Base-by-base conservation (phyloP, 768 basidiomycete genomes). In the Astraeus odoratus region DNA sequence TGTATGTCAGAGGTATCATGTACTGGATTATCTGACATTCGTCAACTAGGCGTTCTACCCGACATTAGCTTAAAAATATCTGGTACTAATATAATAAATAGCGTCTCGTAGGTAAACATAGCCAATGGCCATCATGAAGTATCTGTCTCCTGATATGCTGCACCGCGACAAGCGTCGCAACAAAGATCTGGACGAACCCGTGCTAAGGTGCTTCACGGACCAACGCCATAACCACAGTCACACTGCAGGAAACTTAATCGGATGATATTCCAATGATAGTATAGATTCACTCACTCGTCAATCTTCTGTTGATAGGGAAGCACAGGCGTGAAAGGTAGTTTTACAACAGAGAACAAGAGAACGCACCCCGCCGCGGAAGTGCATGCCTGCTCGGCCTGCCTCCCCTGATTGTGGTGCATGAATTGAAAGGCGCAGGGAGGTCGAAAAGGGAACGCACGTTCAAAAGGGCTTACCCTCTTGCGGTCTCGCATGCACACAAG, bases 321-420 rank as follows among this genome's bases (percentile, higher is more conserved):
- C 8, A 26, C 3, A 37, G 58, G 22, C 52, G 47, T 42, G 51
- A 13, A 44, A 39, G 18, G 18, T 20, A 6, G 7, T 43, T 56
- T 39, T 33, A 27, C 50, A 35, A 49, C 54, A 13, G 5, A 36
- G 37, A 5, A 45, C 27, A n/a, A 30, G 26, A 26, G 5, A 8
- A 78, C 86, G 64, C 58, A 89, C 86, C 56, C 86, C 86, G 54
- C 86, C 86, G 54, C 72, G 70, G 62, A 77, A 86, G 47, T 70
- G 67, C 66, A 80, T 72, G 10, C 80, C 81, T 51, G 83, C 74
- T 43, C 80, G 70, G 1, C 77, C 75, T 15, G 86, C 84, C 25
- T 81, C 77, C 47, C 72, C 80, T 85, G 37, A 49, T 41, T 8
- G 30, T 41, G 20, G 47, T 42, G 34, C 33, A 47, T 23, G 5